Evolutionary conservation across 1,284 basidiomycete genomes (phyloP).

Genomic region (Tremellales sp.): DNA sequence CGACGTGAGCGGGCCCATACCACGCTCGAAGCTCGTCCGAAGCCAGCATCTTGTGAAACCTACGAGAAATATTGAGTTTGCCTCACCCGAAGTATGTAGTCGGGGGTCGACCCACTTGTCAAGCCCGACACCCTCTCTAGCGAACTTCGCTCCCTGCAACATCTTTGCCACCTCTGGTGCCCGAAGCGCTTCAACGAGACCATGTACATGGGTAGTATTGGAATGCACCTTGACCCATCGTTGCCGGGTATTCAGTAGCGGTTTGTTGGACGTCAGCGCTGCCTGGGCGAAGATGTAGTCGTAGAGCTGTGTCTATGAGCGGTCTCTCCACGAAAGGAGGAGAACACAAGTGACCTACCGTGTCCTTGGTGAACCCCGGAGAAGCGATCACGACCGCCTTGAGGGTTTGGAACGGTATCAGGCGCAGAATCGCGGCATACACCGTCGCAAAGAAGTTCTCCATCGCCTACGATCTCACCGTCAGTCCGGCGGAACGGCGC

Average conservation of each 20-base stretch:
- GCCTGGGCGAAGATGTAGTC: conserved; percentile 83
- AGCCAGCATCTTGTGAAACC: conserved; percentile 95
- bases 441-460: conserved; percentile 76
- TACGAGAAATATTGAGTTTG: conserved; percentile 38
- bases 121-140: conserved; percentile 83
- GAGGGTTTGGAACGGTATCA: conserved; percentile 78
- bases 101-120: conserved; percentile 63
- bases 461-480: conserved; percentile 54
- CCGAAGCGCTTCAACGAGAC: conserved; percentile 87
- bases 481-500: background rate
- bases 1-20: conserved; percentile 96
- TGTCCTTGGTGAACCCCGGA: conserved; percentile 91
- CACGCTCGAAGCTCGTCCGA: conserved; percentile 93
- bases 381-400: conserved; percentile 93
- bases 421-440: conserved; percentile 81
- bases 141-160: conserved; percentile 96
- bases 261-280: conserved; percentile 74
- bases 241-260: conserved; percentile 66
- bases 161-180: conserved; percentile 72
- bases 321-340: background rate
- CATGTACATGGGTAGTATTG: conserved; percentile 92
- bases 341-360: conserved; percentile 52
- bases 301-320: conserved; percentile 49
- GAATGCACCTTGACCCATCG: conserved; percentile 91
- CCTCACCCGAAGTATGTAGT: background rate